Percentiles rank a stretch among this genome's conserved stretches.
Conservation (phyloP, 2,329 filamentous ascomycete species). For the Fusarium avenaceum region DNA sequence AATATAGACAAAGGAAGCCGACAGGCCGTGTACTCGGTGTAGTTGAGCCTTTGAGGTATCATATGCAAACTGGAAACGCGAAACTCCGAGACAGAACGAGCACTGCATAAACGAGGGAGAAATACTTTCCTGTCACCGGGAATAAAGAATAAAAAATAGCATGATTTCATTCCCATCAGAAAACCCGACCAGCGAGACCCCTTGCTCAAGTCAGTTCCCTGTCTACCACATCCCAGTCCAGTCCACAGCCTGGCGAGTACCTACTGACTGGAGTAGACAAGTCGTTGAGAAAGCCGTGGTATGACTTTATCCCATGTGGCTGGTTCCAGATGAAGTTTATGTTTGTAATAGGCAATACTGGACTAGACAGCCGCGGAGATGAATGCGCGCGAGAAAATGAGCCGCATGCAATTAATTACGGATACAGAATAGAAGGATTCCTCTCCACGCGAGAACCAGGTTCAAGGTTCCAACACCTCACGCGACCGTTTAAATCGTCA, state of each 20-base stretch:
- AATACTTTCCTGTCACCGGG: not conserved
- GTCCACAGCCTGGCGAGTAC: slow-evolving; percentile 36
- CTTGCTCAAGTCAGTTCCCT: slow-evolving; percentile 41
- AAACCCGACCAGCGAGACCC: slow-evolving; percentile 8
- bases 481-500: slow-evolving; percentile 15
- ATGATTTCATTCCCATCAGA: slow-evolving; percentile 6
- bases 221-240: slow-evolving; percentile 46
- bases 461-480: slow-evolving; percentile 11
- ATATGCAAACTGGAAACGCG: slow-evolving; percentile 7
- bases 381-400: slow-evolving; percentile 25
- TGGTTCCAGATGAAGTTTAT: too few species aligned
- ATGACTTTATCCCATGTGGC: too few species aligned
- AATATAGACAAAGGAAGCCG: not conserved
- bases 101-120: not conserved
- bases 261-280: slow-evolving; percentile 22
- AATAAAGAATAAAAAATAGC: slow-evolving; percentile 10
- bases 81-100: slow-evolving; percentile 23
- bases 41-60: not conserved
- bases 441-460: slow-evolving; percentile 5
- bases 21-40: slow-evolving; percentile 12
- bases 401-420: slow-evolving; percentile 31
- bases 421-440: not conserved
- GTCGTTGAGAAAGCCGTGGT: too few species aligned
- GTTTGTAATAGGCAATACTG: too few species aligned
- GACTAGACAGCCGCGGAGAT: too few species aligned